Base-by-base conservation (phyloP, 495 filamentous ascomycete genomes). In the Penicillium pulvis region DNA sequence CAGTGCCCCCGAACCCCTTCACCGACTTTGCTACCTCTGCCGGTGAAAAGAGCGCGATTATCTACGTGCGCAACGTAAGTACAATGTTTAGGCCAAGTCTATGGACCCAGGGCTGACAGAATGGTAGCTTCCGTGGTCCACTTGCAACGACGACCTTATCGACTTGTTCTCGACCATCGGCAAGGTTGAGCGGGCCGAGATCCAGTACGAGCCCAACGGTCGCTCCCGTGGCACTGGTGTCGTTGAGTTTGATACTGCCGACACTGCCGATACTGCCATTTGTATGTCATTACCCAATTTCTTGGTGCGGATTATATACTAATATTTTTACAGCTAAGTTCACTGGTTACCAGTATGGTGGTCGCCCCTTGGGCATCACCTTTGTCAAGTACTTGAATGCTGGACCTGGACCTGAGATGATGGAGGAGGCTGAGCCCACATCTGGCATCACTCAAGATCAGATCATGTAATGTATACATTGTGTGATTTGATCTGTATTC, bases 91-190 rank as follows among this genome's bases (percentile, higher is more conserved):
- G 17, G 10, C 45, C 19, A 9, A 51, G 9, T 16, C 41, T 28
- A n/a, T 7, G 10, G 14, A 20, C 16, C 3, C 36, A 46, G 39
- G 31, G 24, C 54, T 65, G 53, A 63, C 31, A 41, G 9, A 4
- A 41, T 41, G 16, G 58, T 66, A 98, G 93, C 85, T 98, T 56
- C 94, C 94, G 6, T 98, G 94, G 94, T 97, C 93, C 33, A 98
- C 94, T 20, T 97, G 92, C 76, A 97, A 98, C 65, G 95, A 98
- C 55, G 94, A 98, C 72, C 75, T 98, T 5, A 83, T 97, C 47
- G 94, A 98, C 68, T 83, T 98, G 14, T 98, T 98, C 83, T 92
- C 88, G 30, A 98, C 94, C 6, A 98, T 98, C 69, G 94, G 93
- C 46, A 96, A 97, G 75, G 94, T 98, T 59, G 92, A 97, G 64